Percentiles rank a stretch among this genome's conserved stretches.
phyloP scores from a whole-genome alignment of 495 filamentous ascomycete genomes.

The Bacidia gigantensis region DNA sequence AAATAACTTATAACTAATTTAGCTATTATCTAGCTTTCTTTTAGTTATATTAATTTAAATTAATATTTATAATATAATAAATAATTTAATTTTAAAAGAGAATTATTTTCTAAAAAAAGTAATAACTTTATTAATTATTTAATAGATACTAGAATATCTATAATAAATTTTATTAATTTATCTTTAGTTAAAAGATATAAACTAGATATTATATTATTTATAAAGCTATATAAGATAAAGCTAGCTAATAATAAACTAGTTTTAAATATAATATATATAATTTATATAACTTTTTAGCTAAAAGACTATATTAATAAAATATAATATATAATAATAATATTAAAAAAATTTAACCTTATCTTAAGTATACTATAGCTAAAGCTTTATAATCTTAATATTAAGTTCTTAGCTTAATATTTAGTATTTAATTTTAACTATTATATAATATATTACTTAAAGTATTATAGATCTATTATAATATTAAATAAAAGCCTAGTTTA shows the following conservation, averaged over 20 bases:
- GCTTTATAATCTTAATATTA: not conserved
- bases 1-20: not conserved
- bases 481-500: not conserved
- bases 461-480: too few relatives aligned
- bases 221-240: not conserved
- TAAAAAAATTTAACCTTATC: not conserved
- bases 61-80: not conserved
- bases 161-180: constrained; percentile 3
- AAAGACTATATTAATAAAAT: not conserved
- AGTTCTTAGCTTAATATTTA: constrained; percentile 1
- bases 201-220: not conserved
- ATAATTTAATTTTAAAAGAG: not conserved
- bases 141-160: not conserved
- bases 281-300: not conserved
- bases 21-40: not conserved
- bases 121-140: not conserved
- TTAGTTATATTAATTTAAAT: not conserved
- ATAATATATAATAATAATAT: not conserved
- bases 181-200: not conserved
- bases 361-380: not conserved
- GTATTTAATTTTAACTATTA: not conserved
- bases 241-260: not conserved
- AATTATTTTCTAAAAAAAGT: not conserved
- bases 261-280: constrained; percentile 2
- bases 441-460: not conserved